Percentiles rank a stretch among this genome's conserved stretches.
These are phyloP conservation scores for Tolypocladium pustulatum DNA, from an alignment of 2,329 filamentous ascomycete species.

Conservation along the genomic window DNA sequence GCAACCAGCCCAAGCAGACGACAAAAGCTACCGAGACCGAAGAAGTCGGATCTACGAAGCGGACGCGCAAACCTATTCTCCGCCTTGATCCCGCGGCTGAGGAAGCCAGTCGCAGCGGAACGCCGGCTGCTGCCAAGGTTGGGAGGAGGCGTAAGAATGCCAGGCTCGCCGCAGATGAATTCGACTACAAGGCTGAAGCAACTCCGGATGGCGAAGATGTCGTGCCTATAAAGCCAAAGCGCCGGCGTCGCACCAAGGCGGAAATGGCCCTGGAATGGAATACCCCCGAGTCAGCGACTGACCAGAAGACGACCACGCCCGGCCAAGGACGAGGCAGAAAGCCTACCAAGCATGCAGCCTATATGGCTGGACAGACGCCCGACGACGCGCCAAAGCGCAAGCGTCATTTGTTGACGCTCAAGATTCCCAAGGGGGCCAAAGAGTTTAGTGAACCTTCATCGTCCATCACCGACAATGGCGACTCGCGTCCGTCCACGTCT, in stretches of 20 bases:
- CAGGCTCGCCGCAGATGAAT: constrained; percentile 17
- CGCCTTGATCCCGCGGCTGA: constrained; percentile 40
- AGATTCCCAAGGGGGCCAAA: constrained; percentile 27
- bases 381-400: constrained; percentile 11
- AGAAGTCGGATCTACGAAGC: constrained; percentile 36
- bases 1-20: constrained; percentile 47
- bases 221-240: constrained; percentile 12
- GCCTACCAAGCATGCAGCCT: background rate
- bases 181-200: constrained; percentile 21
- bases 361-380: background rate
- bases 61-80: constrained; percentile 40
- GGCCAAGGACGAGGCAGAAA: background rate
- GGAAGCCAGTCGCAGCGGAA: constrained; percentile 40
- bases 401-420: constrained; percentile 23
- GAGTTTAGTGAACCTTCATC: constrained; percentile 27
- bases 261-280: constrained; percentile 2
- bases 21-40: constrained; percentile 47
- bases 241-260: constrained; percentile 10
- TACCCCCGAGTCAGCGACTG: background rate
- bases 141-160: constrained; percentile 21
- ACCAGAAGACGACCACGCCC: background rate
- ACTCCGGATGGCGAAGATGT: constrained; percentile 19
- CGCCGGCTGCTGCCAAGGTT: constrained; percentile 25
- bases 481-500: constrained; percentile 40
- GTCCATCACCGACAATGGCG: constrained; percentile 28